Percentiles rank a stretch among this genome's conserved stretches.
Conservation (phyloP, 2,329 filamentous ascomycete genomes). For the Aspergillus floridensis region DNA sequence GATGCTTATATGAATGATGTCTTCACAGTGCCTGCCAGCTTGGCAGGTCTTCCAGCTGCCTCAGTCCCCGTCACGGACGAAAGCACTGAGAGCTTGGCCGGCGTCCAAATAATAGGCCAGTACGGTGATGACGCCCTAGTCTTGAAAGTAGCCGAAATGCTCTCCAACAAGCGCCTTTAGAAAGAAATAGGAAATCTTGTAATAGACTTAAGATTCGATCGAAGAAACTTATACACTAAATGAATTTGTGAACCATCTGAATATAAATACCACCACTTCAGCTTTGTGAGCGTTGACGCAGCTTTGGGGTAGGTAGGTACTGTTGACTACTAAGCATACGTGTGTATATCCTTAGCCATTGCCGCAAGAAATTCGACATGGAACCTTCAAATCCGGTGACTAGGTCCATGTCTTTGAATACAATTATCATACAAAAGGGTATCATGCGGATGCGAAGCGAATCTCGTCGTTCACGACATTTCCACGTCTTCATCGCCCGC, state of each 20-base stretch:
- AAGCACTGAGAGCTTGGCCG: slow-evolving; percentile 25
- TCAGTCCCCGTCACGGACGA: slow-evolving; percentile 66
- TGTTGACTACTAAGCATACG: too few relatives aligned
- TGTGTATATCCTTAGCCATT: background rate
- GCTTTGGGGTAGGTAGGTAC: too few relatives aligned
- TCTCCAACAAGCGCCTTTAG: slow-evolving; percentile 29
- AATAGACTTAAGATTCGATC: background rate
- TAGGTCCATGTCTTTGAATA: background rate
- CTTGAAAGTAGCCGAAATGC: slow-evolving; percentile 36
- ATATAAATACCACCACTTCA: too few relatives aligned
- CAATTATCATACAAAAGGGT: background rate
- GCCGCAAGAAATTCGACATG: background rate
- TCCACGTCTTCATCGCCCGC: slow-evolving; percentile 30
- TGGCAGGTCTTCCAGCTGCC: slow-evolving; percentile 85
- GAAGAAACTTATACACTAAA: background rate
- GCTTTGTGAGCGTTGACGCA: too few relatives aligned
- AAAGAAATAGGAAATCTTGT: background rate
- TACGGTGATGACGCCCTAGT: slow-evolving; percentile 48
- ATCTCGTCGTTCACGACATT: slow-evolving; percentile 23
- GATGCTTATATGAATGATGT: slow-evolving; percentile 90
- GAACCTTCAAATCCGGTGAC: background rate
- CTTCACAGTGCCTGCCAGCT: slow-evolving; percentile 89
- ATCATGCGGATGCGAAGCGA: background rate
- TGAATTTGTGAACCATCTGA: background rate
- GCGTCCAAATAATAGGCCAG: slow-evolving; percentile 49